Evolutionary conservation across 331 rosid genomes (phyloP), one percentile per base, ranked within the genome.

Genomic region (Rosa hybrid): DNA sequence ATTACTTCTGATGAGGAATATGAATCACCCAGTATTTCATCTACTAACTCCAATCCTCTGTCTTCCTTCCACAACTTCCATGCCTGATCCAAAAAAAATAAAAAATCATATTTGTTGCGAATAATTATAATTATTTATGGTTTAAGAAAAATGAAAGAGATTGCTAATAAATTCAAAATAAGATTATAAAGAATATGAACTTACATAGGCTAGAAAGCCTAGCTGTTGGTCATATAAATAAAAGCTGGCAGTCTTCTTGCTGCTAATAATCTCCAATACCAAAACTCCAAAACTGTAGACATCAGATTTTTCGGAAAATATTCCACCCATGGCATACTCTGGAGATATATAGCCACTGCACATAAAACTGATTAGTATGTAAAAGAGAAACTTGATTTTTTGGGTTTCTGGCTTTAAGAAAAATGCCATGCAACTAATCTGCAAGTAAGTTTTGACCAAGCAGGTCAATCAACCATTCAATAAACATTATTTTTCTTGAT

Each of bases 241-340:
- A 44, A 83, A 80, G 82, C 48, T 77, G 7, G 63, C 68, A 70
- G 73, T 86, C 77, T 77, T 86, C 50, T 51, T 62, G 27, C 86
- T 75, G 9, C 82, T 44, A 0, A 86, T 34, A 12, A 83, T 57
- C 71, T 86, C 89, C 27, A 86, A 53, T 10, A 83, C 41, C 63
- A 86, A 57, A 11, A 86, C 84, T 0, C 89, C 89, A 16, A 82
- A 86, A 48, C 89, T 80, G 30, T 64, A 86, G 5, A 86, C 86
- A 12, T 83, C 86, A 25, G 89, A 86, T 76, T 86, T 82, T 45
- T 73, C 84, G 0, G 86, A 86, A 82, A 76, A 82, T 27, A 64
- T 57, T 30, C 89, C 86, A 2, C 77, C 83, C 84, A 86, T 83
- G 50, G 84, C 86, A 21, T 86, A 75, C 39, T 80, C 80, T 0